Base-by-base conservation (phyloP, 106 monocot genomes). In the Apostasia ramifera region DNA sequence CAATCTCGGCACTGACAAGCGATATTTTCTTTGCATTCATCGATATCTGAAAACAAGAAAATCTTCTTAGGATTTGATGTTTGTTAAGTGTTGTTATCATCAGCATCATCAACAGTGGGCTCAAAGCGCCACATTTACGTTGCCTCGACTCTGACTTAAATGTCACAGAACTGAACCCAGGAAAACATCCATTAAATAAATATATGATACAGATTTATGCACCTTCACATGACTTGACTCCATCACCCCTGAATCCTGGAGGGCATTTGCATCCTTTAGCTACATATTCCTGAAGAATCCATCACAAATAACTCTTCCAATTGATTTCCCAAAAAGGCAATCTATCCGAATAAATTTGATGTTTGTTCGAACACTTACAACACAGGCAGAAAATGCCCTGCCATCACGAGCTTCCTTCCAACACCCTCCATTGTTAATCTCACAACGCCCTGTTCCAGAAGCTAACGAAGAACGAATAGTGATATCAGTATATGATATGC, bases 401-500 rank as follows among this genome's bases (percentile, higher is more conserved):
- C 85, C 85, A 75, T 90, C 58, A 63, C 59, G 72, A 60, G 75
- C 78, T 57, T 85, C 46, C 45, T 92, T 89, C 97, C 97, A 98
- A 70, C 97, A 98, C 4, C 97, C 97, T 71, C 97, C 97, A 53
- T 98, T 92, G 81, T 92, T 90, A 75, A 98, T 85, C 66, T 84
- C 92, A 78, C 97, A 98, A 47, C 92, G 86, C 41, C 97, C 92
- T 54, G 79, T 79, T 50, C 97, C 97, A 66, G 90, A 85, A 77
- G 92, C 97, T 98, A 79, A 57, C 48, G 43, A 59, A 64, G 8
- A 62, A 69, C 40, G 44, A 8, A 68, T 53, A 12, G 1, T 68
- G 13, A 47, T 54, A 53, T 52, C 10, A 52, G 52, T 52, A 10
- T 52, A 10, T 52, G 26, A 26, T 26, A 26, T 26, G 26, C 26